Conservation (phyloP, 768 basidiomycete genomes). For the Melanogaster broomeanus region DNA sequence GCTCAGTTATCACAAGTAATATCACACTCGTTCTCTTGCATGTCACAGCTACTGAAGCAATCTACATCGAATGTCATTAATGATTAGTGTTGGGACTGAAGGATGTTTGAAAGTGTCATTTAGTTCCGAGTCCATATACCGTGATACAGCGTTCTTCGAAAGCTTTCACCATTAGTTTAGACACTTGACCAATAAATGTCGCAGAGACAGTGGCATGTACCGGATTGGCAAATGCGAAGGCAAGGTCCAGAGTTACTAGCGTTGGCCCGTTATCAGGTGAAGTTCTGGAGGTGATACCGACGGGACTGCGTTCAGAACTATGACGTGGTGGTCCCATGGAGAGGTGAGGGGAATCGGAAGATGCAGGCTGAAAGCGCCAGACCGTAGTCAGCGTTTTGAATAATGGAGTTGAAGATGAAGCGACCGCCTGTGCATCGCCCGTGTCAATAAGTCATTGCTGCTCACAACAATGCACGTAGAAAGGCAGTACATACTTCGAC, state of each 20-base stretch:
- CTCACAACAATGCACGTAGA: conserved; percentile 2
- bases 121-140: conserved; percentile 59
- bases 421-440: conserved; percentile 55
- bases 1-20: not conserved
- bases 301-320: not conserved
- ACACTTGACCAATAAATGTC: conserved; percentile 84
- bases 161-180: conserved; percentile 86
- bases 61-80: no score
- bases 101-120: conserved; percentile 7
- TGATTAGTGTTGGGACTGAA: no score
- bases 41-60: not conserved
- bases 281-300: not conserved
- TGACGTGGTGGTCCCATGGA: conserved; percentile 17
- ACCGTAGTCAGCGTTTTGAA: conserved; percentile 71
- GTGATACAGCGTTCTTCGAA: conserved; percentile 84
- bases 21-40: not conserved
- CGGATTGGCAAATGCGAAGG: conserved; percentile 86
- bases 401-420: conserved; percentile 68
- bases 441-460: conserved; percentile 5
- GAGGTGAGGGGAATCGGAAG: conserved; percentile 42
- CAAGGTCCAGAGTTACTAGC: conserved; percentile 79
- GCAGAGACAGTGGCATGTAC: conserved; percentile 82
- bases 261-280: conserved; percentile 51
- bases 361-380: conserved; percentile 73
- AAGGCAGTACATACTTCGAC: conserved; percentile 63